Evolutionary conservation across 768 basidiomycete species (phyloP).

Genomic region (Amanita phalloides): DNA sequence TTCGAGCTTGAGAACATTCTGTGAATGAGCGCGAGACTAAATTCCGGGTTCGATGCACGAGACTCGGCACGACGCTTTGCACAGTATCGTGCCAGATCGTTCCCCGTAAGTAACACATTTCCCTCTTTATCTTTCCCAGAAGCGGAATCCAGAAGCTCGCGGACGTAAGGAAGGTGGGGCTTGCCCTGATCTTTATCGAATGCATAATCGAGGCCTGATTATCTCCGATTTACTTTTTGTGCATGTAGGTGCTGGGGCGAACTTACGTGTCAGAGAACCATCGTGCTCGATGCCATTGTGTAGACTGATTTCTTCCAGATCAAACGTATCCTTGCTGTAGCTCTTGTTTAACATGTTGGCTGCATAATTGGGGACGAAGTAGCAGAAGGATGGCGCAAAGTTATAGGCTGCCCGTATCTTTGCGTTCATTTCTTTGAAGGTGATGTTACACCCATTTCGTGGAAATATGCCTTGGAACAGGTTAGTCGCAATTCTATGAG

Average conservation of each 20-base stretch:
- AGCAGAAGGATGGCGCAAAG: slow-evolving; percentile 57
- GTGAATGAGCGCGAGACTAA: slow-evolving; percentile 23
- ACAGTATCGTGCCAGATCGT: slow-evolving; percentile 29
- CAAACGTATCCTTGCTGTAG: slow-evolving; percentile 49
- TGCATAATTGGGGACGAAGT: slow-evolving; percentile 50
- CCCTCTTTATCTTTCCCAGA: slow-evolving; percentile 26
- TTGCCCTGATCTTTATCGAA: slow-evolving; percentile 26
- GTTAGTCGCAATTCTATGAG: not conserved
- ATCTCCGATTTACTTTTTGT: not conserved
- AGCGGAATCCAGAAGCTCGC: slow-evolving; percentile 29
- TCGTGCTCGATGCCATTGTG: slow-evolving; percentile 76
- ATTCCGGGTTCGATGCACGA: slow-evolving; percentile 27
- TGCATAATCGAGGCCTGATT: slow-evolving; percentile 40
- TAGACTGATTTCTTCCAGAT: slow-evolving; percentile 55
- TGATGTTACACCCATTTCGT: slow-evolving; percentile 57
- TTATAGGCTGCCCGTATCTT: slow-evolving; percentile 52
- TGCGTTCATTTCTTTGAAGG: slow-evolving; percentile 37
- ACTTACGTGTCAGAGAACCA: slow-evolving; percentile 48
- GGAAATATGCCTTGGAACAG: slow-evolving; percentile 44
- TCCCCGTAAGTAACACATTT: slow-evolving; percentile 20
- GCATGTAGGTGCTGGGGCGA: slow-evolving; percentile 10
- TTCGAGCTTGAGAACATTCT: slow-evolving; percentile 30
- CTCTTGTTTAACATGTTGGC: slow-evolving; percentile 46
- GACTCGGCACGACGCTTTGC: slow-evolving; percentile 34
- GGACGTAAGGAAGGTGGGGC: slow-evolving; percentile 22